Evolutionary conservation across 768 basidiomycete genomes (phyloP).

Genomic region (Myochromella boudieri): DNA sequence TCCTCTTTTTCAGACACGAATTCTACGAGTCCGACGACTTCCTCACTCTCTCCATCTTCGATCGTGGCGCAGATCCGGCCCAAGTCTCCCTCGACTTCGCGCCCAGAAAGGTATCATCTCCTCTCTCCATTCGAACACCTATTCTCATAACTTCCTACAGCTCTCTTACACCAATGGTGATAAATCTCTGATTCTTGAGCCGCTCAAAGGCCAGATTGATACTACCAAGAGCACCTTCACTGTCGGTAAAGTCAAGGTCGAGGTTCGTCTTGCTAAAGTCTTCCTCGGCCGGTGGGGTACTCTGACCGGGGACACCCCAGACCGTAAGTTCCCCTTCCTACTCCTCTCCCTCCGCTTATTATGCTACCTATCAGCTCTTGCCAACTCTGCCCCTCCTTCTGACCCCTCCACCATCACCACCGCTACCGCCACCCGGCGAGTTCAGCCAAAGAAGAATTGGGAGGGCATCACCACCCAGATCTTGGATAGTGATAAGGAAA

Average conservation of each 20-base stretch:
- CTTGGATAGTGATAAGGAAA: conserved; percentile 68
- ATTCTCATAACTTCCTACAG: conserved; percentile 27
- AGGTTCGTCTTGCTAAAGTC: conserved; percentile 75
- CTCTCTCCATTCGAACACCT: background rate
- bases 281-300: conserved; percentile 70
- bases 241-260: conserved; percentile 86
- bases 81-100: conserved; percentile 63
- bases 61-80: conserved; percentile 69
- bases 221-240: conserved; percentile 58
- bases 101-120: conserved; percentile 53
- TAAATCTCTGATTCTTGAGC: conserved; percentile 69
- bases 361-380: conserved; percentile 23
- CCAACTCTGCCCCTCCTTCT: conserved; percentile 28
- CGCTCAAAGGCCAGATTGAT: conserved; percentile 81
- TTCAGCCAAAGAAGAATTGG: conserved; percentile 76
- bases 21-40: conserved; percentile 86
- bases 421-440: conserved; percentile 31
- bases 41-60: conserved; percentile 74
- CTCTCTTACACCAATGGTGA: conserved; percentile 67
- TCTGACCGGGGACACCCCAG: conserved; percentile 73
- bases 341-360: background rate
- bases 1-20: conserved; percentile 62
- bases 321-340: conserved; percentile 50
- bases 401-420: too few species aligned
- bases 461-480: conserved; percentile 75